A percentile compares a stretch with the other conserved stretches of the same genome.
These are phyloP conservation scores for Vaccinium vitisidaea DNA, from an alignment of 148 eudicot species.

Conservation along the genomic window DNA sequence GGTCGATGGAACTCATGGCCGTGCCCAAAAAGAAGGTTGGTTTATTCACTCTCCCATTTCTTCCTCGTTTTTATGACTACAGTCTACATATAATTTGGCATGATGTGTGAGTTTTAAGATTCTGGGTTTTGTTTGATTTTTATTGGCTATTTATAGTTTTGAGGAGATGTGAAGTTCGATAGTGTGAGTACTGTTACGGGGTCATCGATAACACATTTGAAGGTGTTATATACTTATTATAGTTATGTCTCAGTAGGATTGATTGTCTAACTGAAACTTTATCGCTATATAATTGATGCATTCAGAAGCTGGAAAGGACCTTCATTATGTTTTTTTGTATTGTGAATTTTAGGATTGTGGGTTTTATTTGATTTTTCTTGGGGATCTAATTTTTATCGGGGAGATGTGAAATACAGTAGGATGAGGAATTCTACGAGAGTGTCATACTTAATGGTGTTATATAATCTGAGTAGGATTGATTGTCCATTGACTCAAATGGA, in stretches of 20 bases:
- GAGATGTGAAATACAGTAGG: too few relatives aligned
- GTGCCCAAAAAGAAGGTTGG: slow-evolving; percentile 66
- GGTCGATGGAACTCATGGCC: slow-evolving; percentile 85
- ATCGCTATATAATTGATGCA: neutral
- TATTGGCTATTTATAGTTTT: neutral
- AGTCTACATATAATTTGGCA: neutral
- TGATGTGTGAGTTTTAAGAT: neutral
- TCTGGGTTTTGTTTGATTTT: neutral
- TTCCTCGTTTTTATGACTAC: neutral
- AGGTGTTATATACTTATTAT: neutral
- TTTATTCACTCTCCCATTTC: neutral
- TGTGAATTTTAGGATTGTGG: too few relatives aligned
- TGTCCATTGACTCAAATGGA: neutral
- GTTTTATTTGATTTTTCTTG: too few relatives aligned
- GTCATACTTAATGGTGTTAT: too few relatives aligned
- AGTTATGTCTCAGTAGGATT: neutral
- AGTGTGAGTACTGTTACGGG: neutral
- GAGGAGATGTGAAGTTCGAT: neutral
- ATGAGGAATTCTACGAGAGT: too few relatives aligned
- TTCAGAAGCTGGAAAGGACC: neutral
- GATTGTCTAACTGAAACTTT: neutral
- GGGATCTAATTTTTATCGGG: too few relatives aligned
- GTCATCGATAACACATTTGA: neutral
- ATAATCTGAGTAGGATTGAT: neutral
- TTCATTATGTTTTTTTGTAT: too few relatives aligned